A percentile compares a stretch with the other conserved stretches of the same genome.
Evolutionary conservation across 2,329 filamentous ascomycete genomes (phyloP).

Genomic region (Exophiala calicioides): DNA sequence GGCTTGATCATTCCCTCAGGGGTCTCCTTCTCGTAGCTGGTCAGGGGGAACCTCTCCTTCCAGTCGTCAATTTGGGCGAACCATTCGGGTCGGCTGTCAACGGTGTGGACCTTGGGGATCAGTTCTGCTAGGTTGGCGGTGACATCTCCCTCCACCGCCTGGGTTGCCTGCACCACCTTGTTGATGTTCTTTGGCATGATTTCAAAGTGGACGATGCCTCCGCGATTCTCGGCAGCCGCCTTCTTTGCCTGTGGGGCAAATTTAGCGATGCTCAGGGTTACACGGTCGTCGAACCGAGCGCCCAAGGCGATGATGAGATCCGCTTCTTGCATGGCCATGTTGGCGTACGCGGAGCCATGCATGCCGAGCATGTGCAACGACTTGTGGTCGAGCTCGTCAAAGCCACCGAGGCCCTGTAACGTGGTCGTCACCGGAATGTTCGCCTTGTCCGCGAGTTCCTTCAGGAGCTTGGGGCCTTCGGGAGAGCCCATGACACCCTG

Average conservation of each 20-base stretch:
- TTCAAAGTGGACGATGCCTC: constrained; percentile 96
- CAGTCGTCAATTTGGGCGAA: constrained; percentile 85
- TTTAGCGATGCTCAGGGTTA: constrained; percentile 76
- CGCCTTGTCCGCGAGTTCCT: constrained; percentile 84
- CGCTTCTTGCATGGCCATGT: constrained; percentile 96
- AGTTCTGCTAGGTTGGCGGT: constrained; percentile 74
- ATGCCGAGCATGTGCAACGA: constrained; percentile 97
- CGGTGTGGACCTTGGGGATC: constrained; percentile 68
- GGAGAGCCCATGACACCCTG: constrained; percentile 81
- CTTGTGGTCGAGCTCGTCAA: constrained; percentile 90
- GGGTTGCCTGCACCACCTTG: constrained; percentile 95
- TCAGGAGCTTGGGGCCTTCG: constrained; percentile 76
- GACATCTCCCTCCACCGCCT: constrained; percentile 93
- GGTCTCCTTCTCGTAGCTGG: constrained; percentile 75
- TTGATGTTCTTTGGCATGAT: constrained; percentile 99
- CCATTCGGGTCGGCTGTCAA: constrained; percentile 75
- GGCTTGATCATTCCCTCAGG: constrained; percentile 84
- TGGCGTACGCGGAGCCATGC: constrained; percentile 96
- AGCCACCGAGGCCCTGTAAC: constrained; percentile 87
- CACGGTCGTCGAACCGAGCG: constrained; percentile 93
- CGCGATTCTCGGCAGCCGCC: constrained; percentile 79
- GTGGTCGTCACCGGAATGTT: constrained; percentile 95
- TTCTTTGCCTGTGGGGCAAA: constrained; percentile 87
- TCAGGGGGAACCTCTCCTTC: constrained; percentile 89
- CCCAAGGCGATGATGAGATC: constrained; percentile 95